These are phyloP conservation scores for Diplocarpon mali DNA, from an alignment of 2,329 filamentous ascomycete species.

Conservation along the genomic window DNA sequence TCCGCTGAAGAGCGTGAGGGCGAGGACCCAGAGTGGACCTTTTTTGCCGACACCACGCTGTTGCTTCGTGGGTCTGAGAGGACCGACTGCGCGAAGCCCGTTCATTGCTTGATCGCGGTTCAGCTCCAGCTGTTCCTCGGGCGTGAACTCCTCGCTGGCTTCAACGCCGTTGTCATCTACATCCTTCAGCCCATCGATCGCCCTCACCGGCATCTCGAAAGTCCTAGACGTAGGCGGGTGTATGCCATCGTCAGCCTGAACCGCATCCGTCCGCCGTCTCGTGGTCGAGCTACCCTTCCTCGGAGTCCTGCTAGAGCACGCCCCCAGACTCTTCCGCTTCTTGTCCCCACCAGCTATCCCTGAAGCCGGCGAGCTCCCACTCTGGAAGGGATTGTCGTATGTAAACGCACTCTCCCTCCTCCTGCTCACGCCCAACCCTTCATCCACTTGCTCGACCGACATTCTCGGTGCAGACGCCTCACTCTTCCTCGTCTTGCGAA, in stretches of 20 bases:
- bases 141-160: conserved; percentile 84
- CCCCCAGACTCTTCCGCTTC: conserved; percentile 29
- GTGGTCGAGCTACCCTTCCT: conserved; percentile 29
- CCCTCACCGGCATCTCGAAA: conserved; percentile 45
- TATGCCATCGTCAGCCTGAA: conserved; percentile 38
- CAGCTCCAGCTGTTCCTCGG: conserved; percentile 75
- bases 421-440: conserved; percentile 19
- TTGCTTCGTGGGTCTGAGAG: conserved; percentile 31
- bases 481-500: conserved; percentile 41
- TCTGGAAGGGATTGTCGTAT: conserved; percentile 87
- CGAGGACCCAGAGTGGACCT: conserved; percentile 59
- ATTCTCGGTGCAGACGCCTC: conserved; percentile 33
- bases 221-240: conserved; percentile 44
- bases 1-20: conserved; percentile 57
- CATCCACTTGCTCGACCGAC: conserved; percentile 43
- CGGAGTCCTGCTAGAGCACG: conserved; percentile 31
- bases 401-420: conserved; percentile 60
- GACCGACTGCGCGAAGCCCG: conserved; percentile 37
- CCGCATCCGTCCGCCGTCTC: conserved; percentile 41
- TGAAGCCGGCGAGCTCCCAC: conserved; percentile 59
- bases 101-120: conserved; percentile 53
- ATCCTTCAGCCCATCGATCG: conserved; percentile 30
- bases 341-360: conserved; percentile 36
- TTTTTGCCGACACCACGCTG: conserved; percentile 40
- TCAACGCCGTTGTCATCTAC: conserved; percentile 41